Evolutionary conservation across 768 basidiomycete species (phyloP).

Genomic region (Rhizopogon vesiculosus): DNA sequence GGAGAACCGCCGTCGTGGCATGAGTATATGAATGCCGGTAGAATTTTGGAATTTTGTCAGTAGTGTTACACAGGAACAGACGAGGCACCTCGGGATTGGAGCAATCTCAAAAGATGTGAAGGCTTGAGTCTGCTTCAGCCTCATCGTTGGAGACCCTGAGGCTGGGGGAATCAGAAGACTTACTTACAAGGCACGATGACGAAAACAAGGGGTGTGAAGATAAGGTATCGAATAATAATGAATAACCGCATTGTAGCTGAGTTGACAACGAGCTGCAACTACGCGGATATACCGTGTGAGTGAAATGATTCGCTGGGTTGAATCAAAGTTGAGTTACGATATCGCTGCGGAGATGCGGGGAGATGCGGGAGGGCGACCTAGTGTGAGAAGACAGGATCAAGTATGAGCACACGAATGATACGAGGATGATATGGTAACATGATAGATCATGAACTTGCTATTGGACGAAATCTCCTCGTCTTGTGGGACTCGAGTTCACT

Average conservation of each 20-base stretch:
- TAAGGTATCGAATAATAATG: background rate
- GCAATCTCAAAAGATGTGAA: too few species aligned
- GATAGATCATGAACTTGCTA: slow-evolving; percentile 1
- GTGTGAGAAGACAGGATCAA: slow-evolving; percentile 12
- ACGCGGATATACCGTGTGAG: background rate
- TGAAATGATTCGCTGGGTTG: slow-evolving; percentile 13
- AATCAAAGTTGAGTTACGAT: slow-evolving; percentile 8
- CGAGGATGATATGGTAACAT: slow-evolving; percentile 3
- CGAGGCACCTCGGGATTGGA: too few species aligned
- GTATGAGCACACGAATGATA: background rate
- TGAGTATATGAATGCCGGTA: slow-evolving; percentile 10
- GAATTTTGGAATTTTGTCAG: background rate
- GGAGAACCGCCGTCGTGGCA: slow-evolving; percentile 2
- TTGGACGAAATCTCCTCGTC: slow-evolving; percentile 6
- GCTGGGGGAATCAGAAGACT: slow-evolving; percentile 14
- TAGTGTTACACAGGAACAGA: too few species aligned
- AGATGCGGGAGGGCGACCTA: slow-evolving; percentile 11
- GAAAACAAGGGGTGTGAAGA: slow-evolving; percentile 8
- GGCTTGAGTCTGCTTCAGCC: too few species aligned
- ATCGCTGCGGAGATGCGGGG: slow-evolving; percentile 16
- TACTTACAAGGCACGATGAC: slow-evolving; percentile 1
- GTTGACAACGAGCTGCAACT: background rate
- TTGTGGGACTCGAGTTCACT: background rate
- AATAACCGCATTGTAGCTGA: background rate
- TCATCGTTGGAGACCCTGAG: background rate